Base-by-base conservation (phyloP, 2,329 filamentous ascomycete species). In the Clarireedia monteithiana region DNA sequence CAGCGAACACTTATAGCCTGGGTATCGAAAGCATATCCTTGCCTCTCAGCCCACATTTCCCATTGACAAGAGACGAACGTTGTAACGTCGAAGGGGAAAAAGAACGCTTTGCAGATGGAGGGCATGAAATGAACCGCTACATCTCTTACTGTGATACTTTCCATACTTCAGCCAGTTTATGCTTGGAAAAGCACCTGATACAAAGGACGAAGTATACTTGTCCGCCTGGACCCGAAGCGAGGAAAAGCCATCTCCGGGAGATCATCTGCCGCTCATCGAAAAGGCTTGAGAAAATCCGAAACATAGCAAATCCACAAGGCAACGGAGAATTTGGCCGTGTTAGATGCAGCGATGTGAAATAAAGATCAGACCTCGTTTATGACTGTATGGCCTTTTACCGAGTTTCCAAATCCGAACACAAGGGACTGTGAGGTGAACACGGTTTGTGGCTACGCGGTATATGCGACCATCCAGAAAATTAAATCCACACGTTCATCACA, bases 261-360 rank as follows among this genome's bases (percentile, higher is more conserved):
- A 62, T 64, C 60, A 59, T 48, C 60, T 62, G 50, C 60, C 59
- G 58, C 56, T 57, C 49, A 20, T 49, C 50, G 51, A 42, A 59
- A 49, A 26, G 47, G 56, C 55, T 59, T 52, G 26, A 48, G 60
- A 36, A 52, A 44, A 38, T 49, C 53, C 44, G 46, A 60, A 56
- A 49, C 39, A 54, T 39, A 42, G 27, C 49, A 54, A 45, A 46
- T 54, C 34, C 45, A 6, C 47, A 42, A 40, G 26, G 23, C 17
- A 26, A 40, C 52, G 52, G 52, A 54, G 52, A 54, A 50, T 54
- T 54, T 45, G 48, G 27, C 42, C n/a, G 15, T 53, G 30, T 40
- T 36, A 15, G 51, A 53, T 53, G 42, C 51, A 40, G 26, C 23
- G 10, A 15, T 30, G 40, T 26, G 30, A 34, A 30, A 30, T 34